These are phyloP conservation scores for Fomes fomentarius DNA, from an alignment of 1,284 basidiomycete species.

Conservation along the genomic window DNA sequence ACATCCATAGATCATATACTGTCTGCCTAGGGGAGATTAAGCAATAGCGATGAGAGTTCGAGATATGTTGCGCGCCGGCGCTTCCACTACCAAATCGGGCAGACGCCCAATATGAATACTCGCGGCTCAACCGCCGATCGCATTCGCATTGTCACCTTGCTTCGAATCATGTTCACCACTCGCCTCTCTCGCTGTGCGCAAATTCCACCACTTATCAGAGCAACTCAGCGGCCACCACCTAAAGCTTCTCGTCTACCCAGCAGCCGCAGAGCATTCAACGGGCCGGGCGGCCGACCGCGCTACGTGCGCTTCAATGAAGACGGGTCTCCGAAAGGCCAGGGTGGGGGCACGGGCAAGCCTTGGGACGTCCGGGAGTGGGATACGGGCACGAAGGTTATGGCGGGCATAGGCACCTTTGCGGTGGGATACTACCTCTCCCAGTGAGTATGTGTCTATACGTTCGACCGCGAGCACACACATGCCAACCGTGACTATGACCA, in stretches of 20 bases:
- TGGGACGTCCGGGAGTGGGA: slow-evolving; percentile 29
- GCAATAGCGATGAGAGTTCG: no score
- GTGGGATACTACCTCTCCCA: slow-evolving; percentile 60
- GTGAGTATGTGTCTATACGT: slow-evolving; percentile 42
- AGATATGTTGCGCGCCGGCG: no score
- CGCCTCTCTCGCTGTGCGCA: slow-evolving; percentile 13
- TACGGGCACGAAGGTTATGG: slow-evolving; percentile 21
- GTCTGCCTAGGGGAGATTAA: no score
- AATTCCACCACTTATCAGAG: background rate
- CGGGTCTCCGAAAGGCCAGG: slow-evolving; percentile 1
- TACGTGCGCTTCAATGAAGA: slow-evolving; percentile 30
- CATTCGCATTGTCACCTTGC: no score
- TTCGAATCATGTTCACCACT: slow-evolving; percentile 8
- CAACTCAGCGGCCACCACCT: background rate
- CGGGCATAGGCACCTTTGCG: slow-evolving; percentile 38
- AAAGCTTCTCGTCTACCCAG: background rate
- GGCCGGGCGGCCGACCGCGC: slow-evolving; percentile 16
- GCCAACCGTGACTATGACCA: background rate
- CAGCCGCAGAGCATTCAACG: background rate
- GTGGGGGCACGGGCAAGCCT: slow-evolving; percentile 17
- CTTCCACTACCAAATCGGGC: no score
- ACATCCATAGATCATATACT: no score
- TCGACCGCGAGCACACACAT: background rate
- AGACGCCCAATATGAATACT: no score
- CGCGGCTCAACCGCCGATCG: no score